Percentiles rank a stretch among this genome's conserved stretches.
Conservation (phyloP, 305 asterid genomes). For the Fraxinus platypoda region DNA sequence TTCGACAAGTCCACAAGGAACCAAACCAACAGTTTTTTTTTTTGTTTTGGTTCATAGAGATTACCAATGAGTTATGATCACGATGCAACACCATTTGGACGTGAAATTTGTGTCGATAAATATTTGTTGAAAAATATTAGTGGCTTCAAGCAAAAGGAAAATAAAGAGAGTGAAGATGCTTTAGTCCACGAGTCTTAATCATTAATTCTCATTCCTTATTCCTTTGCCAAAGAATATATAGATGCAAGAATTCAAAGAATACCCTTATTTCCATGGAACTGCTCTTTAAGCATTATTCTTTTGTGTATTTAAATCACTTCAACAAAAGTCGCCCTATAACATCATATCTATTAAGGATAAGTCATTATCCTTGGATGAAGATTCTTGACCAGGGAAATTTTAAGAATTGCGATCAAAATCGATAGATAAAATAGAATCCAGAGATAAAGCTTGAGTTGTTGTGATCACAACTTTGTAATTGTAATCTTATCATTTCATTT, state of each 20-base stretch:
- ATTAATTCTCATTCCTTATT: neutral
- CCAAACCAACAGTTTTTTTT: neutral
- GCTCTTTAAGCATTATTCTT: neutral
- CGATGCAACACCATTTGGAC: neutral
- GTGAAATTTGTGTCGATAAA: neutral
- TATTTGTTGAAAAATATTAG: neutral
- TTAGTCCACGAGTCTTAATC: neutral
- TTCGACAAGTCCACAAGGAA: neutral
- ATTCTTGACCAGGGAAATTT: neutral
- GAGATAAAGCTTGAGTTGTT: neutral
- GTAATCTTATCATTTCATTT: neutral
- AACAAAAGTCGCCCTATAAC: neutral
- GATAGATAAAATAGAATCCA: neutral
- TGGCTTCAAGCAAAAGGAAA: neutral
- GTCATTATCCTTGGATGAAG: neutral
- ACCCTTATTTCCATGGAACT: neutral
- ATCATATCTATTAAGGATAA: neutral
- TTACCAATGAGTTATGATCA: neutral
- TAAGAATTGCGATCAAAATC: neutral
- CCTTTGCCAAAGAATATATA: neutral
- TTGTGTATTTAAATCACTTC: neutral
- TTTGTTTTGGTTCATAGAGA: neutral
- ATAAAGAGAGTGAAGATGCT: neutral
- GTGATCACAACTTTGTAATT: neutral
- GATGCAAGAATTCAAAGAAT: neutral